phyloP scores from a whole-genome alignment of 1,284 basidiomycete species.

The Apiotrichum gamsii region DNA sequence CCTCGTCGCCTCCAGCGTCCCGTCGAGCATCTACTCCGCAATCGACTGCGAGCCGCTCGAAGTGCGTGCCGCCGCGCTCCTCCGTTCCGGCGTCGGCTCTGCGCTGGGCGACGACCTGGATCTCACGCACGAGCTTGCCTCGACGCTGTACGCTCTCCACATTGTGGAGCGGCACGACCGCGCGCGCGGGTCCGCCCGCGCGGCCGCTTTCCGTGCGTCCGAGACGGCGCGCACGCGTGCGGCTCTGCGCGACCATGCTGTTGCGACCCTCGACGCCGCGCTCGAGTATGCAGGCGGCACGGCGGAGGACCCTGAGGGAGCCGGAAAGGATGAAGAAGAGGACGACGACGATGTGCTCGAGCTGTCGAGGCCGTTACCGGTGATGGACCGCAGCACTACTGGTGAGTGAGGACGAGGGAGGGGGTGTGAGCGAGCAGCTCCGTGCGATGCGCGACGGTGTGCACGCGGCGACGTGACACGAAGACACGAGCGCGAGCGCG shows the following conservation, averaged over 20 bases:
- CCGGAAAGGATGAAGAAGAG: slow-evolving; percentile 14
- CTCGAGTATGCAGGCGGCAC: slow-evolving; percentile 8
- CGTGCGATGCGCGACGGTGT: too few species aligned
- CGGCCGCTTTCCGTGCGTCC: slow-evolving; percentile 13
- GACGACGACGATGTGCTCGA: slow-evolving; percentile 19
- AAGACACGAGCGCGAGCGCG: too few species aligned
- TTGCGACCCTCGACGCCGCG: slow-evolving; percentile 13
- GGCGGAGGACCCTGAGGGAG: slow-evolving; percentile 1
- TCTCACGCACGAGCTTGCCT: slow-evolving; percentile 17
- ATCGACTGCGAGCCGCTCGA: slow-evolving; percentile 5
- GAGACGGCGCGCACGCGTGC: slow-evolving; percentile 11
- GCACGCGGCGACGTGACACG: too few species aligned
- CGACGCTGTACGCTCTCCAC: slow-evolving; percentile 16
- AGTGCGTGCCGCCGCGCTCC: slow-evolving; percentile 10
- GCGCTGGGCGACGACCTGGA: slow-evolving; percentile 1
- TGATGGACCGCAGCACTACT: slow-evolving; percentile 6
- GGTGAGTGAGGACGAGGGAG: too few species aligned
- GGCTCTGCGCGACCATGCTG: slow-evolving; percentile 12
- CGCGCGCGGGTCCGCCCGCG: slow-evolving; percentile 13
- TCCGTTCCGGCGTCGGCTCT: slow-evolving; percentile 5
- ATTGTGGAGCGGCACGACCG: slow-evolving; percentile 19
- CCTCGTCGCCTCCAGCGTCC: slow-evolving; percentile 2
- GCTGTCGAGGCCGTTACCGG: slow-evolving; percentile 8
- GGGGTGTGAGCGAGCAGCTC: too few species aligned
- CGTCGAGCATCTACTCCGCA: neutral